These are phyloP conservation scores for Septoria linicola DNA, from an alignment of 2,329 filamentous ascomycete genomes.

Conservation along the genomic window DNA sequence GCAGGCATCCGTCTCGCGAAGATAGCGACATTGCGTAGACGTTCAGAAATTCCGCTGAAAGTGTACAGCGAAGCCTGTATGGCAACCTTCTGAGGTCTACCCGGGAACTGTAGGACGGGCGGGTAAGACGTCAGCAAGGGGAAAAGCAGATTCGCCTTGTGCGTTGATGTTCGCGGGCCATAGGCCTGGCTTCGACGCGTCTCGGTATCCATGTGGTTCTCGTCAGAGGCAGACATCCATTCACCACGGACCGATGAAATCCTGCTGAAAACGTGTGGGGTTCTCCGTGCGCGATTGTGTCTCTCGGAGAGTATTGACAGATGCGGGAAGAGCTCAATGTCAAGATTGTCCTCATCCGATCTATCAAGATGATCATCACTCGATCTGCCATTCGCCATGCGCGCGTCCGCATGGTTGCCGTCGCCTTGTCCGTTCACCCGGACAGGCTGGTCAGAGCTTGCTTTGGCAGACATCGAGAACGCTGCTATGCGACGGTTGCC, in stretches of 20 bases:
- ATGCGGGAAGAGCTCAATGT: constrained; percentile 35
- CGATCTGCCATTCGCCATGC: constrained; percentile 34
- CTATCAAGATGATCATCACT: constrained; percentile 25
- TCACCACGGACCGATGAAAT: constrained; percentile 42
- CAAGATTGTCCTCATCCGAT: constrained; percentile 19
- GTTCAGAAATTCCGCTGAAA: constrained; percentile 68
- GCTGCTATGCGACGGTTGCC: constrained; percentile 79
- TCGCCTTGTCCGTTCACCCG: constrained; percentile 23
- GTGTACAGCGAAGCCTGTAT: constrained; percentile 63
- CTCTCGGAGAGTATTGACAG: constrained; percentile 19
- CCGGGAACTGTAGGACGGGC: constrained; percentile 60
- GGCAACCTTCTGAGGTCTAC: constrained; percentile 44
- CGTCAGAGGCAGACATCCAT: constrained; percentile 38
- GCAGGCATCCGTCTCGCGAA: constrained; percentile 60
- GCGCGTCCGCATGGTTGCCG: constrained; percentile 30
- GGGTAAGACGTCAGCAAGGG: constrained; percentile 85
- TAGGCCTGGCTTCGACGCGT: constrained; percentile 36
- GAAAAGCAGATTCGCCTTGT: constrained; percentile 60
- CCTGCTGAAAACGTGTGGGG: constrained; percentile 43
- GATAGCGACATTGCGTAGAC: constrained; percentile 59
- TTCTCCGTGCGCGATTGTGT: constrained; percentile 14
- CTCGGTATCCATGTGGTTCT: constrained; percentile 33
- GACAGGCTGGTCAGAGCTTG: constrained; percentile 37
- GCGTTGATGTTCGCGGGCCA: constrained; percentile 33
- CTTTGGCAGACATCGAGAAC: constrained; percentile 64